Conservation (phyloP, 306 rosid genomes). For the Urtica urens region DNA sequence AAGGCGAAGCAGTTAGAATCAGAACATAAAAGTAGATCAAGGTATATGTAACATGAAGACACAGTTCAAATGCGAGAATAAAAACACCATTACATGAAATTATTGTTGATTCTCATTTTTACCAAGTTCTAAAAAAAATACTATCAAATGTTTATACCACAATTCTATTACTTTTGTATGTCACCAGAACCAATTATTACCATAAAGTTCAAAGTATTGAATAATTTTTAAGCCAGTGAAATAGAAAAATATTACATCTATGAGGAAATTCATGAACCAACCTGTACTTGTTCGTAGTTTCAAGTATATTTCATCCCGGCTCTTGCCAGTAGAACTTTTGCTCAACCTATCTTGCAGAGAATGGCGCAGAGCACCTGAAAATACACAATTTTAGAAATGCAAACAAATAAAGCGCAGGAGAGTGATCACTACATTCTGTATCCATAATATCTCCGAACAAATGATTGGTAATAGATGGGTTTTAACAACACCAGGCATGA, state of each 20-base stretch:
- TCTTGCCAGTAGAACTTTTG: constrained; percentile 54
- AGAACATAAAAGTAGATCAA: neutral
- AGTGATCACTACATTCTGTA: too few species aligned
- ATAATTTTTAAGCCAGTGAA: neutral
- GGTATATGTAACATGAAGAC: neutral
- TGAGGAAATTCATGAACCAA: constrained; percentile 30
- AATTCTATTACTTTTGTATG: too few species aligned
- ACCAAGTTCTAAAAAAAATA: too few species aligned
- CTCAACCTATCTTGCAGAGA: constrained; percentile 91
- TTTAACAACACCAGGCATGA: neutral
- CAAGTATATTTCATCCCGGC: constrained; percentile 78
- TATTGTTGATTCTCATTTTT: too few species aligned
- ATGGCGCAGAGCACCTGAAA: constrained; percentile 79
- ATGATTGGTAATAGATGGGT: too few species aligned
- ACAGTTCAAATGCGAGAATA: too few species aligned
- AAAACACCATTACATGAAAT: too few species aligned
- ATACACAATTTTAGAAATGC: constrained; percentile 3
- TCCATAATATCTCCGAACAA: too few species aligned
- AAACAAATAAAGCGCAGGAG: constrained; percentile 5
- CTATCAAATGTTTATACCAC: too few species aligned
- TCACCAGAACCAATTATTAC: too few species aligned
- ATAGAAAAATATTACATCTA: too few species aligned
- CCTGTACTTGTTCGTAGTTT: constrained; percentile 94
- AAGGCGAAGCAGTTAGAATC: neutral
- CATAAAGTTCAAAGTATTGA: too few species aligned